A percentile compares a stretch with the other conserved stretches of the same genome.
Evolutionary conservation across 2,329 filamentous ascomycete genomes (phyloP).

Genomic region (Penicillium verrucosum): DNA sequence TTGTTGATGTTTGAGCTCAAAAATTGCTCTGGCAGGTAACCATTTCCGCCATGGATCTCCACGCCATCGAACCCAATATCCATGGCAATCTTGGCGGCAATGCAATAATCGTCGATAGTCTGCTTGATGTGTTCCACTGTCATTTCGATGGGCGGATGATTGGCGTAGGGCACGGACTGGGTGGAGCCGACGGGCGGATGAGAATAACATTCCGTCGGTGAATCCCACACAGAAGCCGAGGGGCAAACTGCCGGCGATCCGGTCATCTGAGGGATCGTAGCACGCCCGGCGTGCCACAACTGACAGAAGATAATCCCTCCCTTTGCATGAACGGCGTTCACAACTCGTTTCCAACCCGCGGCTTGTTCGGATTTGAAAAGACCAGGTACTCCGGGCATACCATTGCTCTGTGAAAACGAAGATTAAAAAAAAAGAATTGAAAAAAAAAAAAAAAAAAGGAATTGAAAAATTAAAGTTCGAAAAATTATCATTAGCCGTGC

Average conservation of each 20-base stretch:
- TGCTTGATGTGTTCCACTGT: slow-evolving; percentile 46
- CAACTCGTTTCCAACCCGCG: slow-evolving; percentile 51
- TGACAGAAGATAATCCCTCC: slow-evolving; percentile 48
- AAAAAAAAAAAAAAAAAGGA: not conserved
- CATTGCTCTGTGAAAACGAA: slow-evolving; percentile 32
- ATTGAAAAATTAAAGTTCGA: not conserved
- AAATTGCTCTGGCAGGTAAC: slow-evolving; percentile 55
- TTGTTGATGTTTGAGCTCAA: slow-evolving; percentile 50
- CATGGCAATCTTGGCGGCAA: slow-evolving; percentile 50
- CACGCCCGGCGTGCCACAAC: slow-evolving; percentile 48
- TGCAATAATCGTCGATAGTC: slow-evolving; percentile 46
- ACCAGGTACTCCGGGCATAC: slow-evolving; percentile 38
- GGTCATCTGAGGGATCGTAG: slow-evolving; percentile 43
- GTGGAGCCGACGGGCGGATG: slow-evolving; percentile 39
- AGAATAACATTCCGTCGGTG: slow-evolving; percentile 43
- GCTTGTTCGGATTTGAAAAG: slow-evolving; percentile 42
- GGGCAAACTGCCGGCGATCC: slow-evolving; percentile 38
- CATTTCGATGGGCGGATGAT: slow-evolving; percentile 46
- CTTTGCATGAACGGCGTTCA: slow-evolving; percentile 51
- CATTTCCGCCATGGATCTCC: slow-evolving; percentile 51
- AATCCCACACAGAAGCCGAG: slow-evolving; percentile 48
- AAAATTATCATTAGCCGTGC: not conserved
- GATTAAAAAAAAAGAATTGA: not conserved
- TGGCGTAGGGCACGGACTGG: slow-evolving; percentile 38
- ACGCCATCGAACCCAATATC: slow-evolving; percentile 55